Evolutionary conservation across 2,329 filamentous ascomycete species (phyloP), one percentile per base, ranked within the genome.

Genomic region (Pyrenophora seminiperda): DNA sequence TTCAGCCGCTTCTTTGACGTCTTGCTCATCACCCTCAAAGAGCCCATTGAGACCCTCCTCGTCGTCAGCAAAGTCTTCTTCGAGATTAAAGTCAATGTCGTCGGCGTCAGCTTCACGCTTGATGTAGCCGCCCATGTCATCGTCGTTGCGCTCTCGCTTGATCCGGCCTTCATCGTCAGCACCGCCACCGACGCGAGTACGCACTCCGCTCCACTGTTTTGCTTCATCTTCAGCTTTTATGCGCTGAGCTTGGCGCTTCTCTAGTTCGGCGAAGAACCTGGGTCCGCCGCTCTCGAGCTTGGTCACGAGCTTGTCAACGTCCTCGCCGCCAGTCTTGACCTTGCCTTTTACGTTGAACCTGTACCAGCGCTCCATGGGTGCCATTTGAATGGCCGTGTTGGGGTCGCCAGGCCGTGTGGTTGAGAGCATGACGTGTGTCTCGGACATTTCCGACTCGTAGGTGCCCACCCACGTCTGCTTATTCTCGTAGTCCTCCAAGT

Each of bases 281-380:
- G 89, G 86, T 38, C 88, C 83, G 50, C 88, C 83, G 51, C 87
- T 87, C 71, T 91, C 91, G n/a, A 60, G 58, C 72, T 89, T 88
- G 51, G 82, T 85, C 87, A 96, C 91, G 48, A 86, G 80, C 47
- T 87, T 89, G 71, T 97, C 91, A 0, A 90, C 87, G 70, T 97
- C 92, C 0, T 96, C 87, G 55, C 96, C 92, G 9, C 92, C 83
- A 0, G 85, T 82, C 68, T 94, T 93, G 9, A 87, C 83, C 47
- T 90, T 89, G 58, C 75, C 68, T 70, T 93, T 93, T 34, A 87
- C 81, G 3, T 83, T 86, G 69, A 96, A 95, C 47, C 85, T 89
- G 76, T 99, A 99, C 87, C 90, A 97, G 67, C 97, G 96, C 74
- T 99, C 93, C 14, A 97, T 76, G 0, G 95, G 95, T 2, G 96